phyloP scores from a whole-genome alignment of 2,329 filamentous ascomycete genomes.

The Tolypocladium cylindrosporum region DNA sequence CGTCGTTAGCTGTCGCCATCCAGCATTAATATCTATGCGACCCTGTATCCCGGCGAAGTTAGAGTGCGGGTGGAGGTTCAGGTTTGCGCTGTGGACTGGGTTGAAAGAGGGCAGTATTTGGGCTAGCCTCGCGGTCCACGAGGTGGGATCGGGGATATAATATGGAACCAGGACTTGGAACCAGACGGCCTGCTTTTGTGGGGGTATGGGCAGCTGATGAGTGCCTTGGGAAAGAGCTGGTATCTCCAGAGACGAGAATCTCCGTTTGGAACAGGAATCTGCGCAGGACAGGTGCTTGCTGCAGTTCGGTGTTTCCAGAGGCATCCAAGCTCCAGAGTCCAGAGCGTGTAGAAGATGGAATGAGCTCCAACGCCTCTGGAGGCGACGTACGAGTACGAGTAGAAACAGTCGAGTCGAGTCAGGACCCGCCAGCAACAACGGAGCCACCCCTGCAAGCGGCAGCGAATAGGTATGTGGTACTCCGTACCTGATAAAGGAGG shows the following conservation, averaged over 20 bases:
- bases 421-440: slow-evolving; percentile 4
- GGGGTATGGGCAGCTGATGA: not conserved
- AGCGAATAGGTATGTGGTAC: slow-evolving; percentile 7
- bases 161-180: slow-evolving; percentile 5
- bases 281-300: not conserved
- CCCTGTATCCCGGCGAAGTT: not conserved
- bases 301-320: not conserved
- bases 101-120: slow-evolving; percentile 7
- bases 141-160: slow-evolving; percentile 8
- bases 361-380: slow-evolving; percentile 1
- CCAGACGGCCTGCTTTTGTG: not conserved
- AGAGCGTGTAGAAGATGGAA: not conserved
- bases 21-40: not conserved
- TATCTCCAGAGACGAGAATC: not conserved
- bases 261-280: not conserved
- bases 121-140: slow-evolving; percentile 7
- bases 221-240: not conserved
- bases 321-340: not conserved
- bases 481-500: slow-evolving; percentile 6
- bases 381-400: not conserved
- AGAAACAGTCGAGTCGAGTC: slow-evolving; percentile 5
- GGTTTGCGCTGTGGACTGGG: not conserved
- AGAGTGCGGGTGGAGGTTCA: not conserved
- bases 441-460: slow-evolving; percentile 2
- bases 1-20: not conserved